Evolutionary conservation across 192 early-diverging fungal genomes (phyloP).

Genomic region (Lunasporangiospora selenospora): DNA sequence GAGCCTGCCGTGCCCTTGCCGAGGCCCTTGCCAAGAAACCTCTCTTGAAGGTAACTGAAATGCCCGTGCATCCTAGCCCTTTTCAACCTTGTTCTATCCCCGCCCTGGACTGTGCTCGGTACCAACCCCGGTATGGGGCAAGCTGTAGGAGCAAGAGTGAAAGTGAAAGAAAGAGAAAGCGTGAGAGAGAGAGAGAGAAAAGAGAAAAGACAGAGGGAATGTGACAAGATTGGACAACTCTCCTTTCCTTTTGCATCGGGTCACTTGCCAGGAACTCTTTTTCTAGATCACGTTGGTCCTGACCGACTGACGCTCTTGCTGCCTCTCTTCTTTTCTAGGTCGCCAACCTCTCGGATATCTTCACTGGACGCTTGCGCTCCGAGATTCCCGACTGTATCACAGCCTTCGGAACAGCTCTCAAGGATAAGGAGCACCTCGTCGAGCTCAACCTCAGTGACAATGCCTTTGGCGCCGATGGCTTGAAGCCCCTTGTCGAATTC

Average conservation of each 20-base stretch:
- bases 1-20: slow-evolving; percentile 84
- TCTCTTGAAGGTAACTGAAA: slow-evolving; percentile 82
- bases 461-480: slow-evolving; percentile 97
- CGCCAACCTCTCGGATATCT: slow-evolving; percentile 90
- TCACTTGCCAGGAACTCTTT: not conserved
- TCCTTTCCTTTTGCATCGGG: slow-evolving; percentile 2
- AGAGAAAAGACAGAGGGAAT: slow-evolving; percentile 3
- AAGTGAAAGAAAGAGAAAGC: not conserved
- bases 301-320: not conserved
- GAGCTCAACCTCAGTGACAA: slow-evolving; percentile 93
- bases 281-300: not conserved
- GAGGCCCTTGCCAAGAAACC: slow-evolving; percentile 69
- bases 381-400: slow-evolving; percentile 88
- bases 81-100: no score
- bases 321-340: slow-evolving; percentile 55
- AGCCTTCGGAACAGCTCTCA: slow-evolving; percentile 83
- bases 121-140: slow-evolving; percentile 5
- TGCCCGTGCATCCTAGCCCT: no score
- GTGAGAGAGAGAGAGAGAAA: not conserved
- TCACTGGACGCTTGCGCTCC: slow-evolving; percentile 89
- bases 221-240: not conserved
- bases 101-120: no score
- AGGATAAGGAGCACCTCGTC: slow-evolving; percentile 78
- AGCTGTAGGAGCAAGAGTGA: not conserved
- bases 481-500: slow-evolving; percentile 85